These are phyloP conservation scores for Talaromyces stipitatus DNA, from an alignment of 495 filamentous ascomycete species.

Conservation along the genomic window DNA sequence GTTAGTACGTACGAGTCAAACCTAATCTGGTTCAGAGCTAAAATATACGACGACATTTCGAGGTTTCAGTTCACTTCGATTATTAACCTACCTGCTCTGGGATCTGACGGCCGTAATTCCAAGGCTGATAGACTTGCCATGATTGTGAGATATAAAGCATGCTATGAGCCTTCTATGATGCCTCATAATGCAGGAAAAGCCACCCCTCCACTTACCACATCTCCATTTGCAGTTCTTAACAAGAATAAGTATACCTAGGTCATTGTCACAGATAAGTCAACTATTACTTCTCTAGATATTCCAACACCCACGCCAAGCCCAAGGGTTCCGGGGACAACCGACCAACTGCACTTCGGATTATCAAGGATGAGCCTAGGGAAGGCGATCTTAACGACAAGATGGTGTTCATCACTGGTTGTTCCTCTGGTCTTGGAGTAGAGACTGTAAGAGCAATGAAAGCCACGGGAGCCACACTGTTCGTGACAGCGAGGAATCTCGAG, in stretches of 20 bases:
- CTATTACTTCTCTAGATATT: slow-evolving; percentile 15
- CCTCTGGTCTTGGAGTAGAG: slow-evolving; percentile 44
- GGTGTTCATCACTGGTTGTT: slow-evolving; percentile 40
- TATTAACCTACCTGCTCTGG: too few species aligned
- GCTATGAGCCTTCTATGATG: background rate
- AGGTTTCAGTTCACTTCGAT: too few species aligned
- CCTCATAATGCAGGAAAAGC: background rate
- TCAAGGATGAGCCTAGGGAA: slow-evolving; percentile 36
- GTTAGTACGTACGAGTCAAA: background rate
- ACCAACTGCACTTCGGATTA: slow-evolving; percentile 43
- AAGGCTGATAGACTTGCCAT: background rate
- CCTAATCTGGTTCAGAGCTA: background rate
- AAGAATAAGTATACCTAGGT: too few species aligned
- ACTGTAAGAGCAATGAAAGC: slow-evolving; percentile 34
- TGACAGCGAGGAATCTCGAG: slow-evolving; percentile 28
- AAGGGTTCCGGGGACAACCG: slow-evolving; percentile 43
- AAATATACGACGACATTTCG: too few species aligned
- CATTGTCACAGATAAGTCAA: background rate
- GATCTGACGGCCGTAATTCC: background rate
- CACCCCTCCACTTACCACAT: too few species aligned
- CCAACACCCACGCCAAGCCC: slow-evolving; percentile 24
- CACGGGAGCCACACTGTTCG: slow-evolving; percentile 40
- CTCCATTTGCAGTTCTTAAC: too few species aligned
- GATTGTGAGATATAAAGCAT: background rate
- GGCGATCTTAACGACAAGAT: slow-evolving; percentile 34